Base-by-base conservation (phyloP, 805 yeast genomes). In the Dipodascus geniculatus region DNA sequence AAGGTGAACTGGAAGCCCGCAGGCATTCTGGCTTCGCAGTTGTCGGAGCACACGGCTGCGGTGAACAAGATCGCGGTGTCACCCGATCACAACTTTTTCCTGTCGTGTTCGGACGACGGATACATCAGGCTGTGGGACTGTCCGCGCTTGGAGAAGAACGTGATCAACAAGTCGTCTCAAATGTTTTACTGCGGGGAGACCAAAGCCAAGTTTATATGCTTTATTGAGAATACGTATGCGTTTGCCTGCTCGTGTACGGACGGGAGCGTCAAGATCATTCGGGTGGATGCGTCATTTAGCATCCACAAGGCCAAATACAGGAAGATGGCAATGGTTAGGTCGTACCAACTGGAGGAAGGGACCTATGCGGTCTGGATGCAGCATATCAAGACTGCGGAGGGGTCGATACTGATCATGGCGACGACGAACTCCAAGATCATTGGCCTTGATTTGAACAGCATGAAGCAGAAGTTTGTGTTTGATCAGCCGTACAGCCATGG, bases 91-190 rank as follows among this genome's bases (percentile, higher is more conserved):
- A 77, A 77, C 22, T 83, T 79, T 58, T 81, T 91, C 57, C 70
- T 88, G 1, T 82, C 93, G 1, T 96, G 89, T 1, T 87, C 93
- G 4, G 85, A 82, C 50, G 76, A 77, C 24, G 96, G 97, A 0
- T 63, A 70, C 1, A 61, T 93, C 42, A 83, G 80, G 58, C 67
- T 91, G 0, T 93, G 97, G 97, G 95, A 87, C 62, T 67, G 82
- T 0, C 61, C 70, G 8, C 78, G 81, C 55, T 68, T 90, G 38
- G 87, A 82, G 52, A 77, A 76, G 53, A 85, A 83, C 44, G 78
- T 81, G 2, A 58, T 62, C 28, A 65, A 65, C 48, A 56, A 60
- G 28, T 55, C 70, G 8, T 59, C 65, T 8, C 65, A 62, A 48
- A 62, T 68, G 2, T 52, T 63, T 35, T 49, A 50, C 6, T 63